Evolutionary conservation across 495 filamentous ascomycete species (phyloP), one percentile per base, ranked within the genome.

Genomic region (Aspergillus bertholletiae): DNA sequence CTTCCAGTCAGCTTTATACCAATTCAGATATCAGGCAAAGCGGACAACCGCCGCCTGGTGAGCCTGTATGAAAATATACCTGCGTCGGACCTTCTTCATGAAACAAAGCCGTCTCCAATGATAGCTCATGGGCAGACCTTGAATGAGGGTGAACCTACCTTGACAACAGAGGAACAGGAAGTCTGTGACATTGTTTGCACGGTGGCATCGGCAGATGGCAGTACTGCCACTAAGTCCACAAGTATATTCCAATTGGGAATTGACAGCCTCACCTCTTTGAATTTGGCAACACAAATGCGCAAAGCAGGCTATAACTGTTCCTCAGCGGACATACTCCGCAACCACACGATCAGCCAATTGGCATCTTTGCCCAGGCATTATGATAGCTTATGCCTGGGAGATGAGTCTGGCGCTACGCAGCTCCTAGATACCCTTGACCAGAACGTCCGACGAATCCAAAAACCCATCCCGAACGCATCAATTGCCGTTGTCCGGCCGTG

Each of bases 281-380:
- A 82, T 60, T 68, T 88, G 2, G 79, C 85, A 3, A 79, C 86
- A 4, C 74, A 77, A 46, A 73, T 92, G 21, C 84, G 81, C 54
- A 73, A 32, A 70, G 51, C 62, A 7, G 80, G 79, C 0, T 74
- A 88, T 27, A 57, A 66, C 0, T 56, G 90, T 50, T 74, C 81
- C n/a, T 77, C 87, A 7, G 83, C 86, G 58, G 68, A 67, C 32
- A 75, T 93, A 28, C 80, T 92, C 75, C 79, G 74, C 53, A 77
- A 72, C 18, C 80, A 82, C 26, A 87, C 84, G 0, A 77, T 92
- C 18, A 56, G 69, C 17, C 71, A 71, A 34, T 74, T 89, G 55
- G 50, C 41, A 53, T 54, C 20, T 13, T 20, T 47, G 41, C 55
- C 28, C 17, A 56, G 22, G 54, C 43, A 20, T 53, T 48, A 26